Percentiles rank a stretch among this genome's conserved stretches.
phyloP scores from a whole-genome alignment of 2,329 filamentous ascomycete genomes.

The Aspergillus proliferans region DNA sequence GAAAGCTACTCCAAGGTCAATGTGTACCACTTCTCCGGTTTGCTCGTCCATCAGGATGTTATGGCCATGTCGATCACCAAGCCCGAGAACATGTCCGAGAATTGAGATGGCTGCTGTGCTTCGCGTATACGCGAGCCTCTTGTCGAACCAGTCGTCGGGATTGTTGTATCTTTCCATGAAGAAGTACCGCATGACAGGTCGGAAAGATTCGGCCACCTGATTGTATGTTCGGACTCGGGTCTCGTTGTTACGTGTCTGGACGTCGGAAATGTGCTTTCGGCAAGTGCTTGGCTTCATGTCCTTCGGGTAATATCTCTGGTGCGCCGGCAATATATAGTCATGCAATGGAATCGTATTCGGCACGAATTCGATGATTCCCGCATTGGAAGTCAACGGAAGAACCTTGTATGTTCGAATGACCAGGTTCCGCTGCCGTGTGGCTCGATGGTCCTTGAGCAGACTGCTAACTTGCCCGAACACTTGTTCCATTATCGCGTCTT shows the following conservation, averaged over 20 bases:
- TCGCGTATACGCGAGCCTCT: conserved; percentile 81
- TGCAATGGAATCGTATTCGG: conserved; percentile 86
- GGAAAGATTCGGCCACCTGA: conserved; percentile 72
- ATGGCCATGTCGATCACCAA: conserved; percentile 92
- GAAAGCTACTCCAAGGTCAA: conserved; percentile 94
- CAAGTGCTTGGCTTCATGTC: conserved; percentile 72
- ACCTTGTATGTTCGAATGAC: conserved; percentile 97
- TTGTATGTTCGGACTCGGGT: conserved; percentile 68
- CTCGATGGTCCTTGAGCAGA: conserved; percentile 75
- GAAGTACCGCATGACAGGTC: conserved; percentile 92
- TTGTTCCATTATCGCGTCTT: conserved; percentile 99
- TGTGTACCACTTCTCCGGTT: conserved; percentile 91
- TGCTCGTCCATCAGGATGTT: conserved; percentile 90
- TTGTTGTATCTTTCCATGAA: conserved; percentile 93
- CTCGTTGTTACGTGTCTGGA: conserved; percentile 63
- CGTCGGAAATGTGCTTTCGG: conserved; percentile 70
- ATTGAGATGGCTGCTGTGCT: conserved; percentile 94
- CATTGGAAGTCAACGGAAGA: conserved; percentile 73
- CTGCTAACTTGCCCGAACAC: conserved; percentile 95
- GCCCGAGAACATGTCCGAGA: conserved; percentile 82
- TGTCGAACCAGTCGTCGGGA: conserved; percentile 92
- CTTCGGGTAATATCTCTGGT: conserved; percentile 76
- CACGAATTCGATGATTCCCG: conserved; percentile 96
- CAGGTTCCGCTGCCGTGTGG: conserved; percentile 79
- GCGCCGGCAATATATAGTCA: conserved; percentile 85